Conservation (phyloP, 2,329 filamentous ascomycete species). For the Fusarium armeniacum region DNA sequence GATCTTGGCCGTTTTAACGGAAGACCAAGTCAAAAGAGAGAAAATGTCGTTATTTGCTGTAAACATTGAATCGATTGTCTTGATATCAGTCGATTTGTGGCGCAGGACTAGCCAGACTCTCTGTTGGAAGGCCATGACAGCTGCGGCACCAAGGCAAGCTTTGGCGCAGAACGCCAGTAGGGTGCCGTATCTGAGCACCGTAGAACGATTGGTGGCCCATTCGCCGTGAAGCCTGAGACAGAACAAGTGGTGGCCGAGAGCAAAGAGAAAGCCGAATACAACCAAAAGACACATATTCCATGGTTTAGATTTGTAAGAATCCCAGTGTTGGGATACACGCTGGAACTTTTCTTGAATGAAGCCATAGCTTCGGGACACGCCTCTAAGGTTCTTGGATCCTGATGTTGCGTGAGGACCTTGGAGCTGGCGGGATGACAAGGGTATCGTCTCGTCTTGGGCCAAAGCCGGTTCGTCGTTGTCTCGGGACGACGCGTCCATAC, state of each 20-base stretch:
- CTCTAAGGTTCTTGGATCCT: too few species aligned
- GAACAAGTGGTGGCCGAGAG: conserved; percentile 18
- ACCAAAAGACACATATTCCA: conserved; percentile 24
- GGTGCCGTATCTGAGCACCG: conserved; percentile 22
- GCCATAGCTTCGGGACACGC: neutral
- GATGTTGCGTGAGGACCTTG: too few species aligned
- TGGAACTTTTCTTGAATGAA: neutral
- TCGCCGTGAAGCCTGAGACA: neutral
- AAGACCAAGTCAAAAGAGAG: neutral
- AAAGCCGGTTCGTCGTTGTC: too few species aligned
- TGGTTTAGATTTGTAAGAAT: neutral
- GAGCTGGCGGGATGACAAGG: too few species aligned
- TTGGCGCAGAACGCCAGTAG: conserved; percentile 16
- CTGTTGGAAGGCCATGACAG: neutral
- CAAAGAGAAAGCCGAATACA: neutral
- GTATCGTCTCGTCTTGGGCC: too few species aligned
- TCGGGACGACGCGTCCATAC: too few species aligned
- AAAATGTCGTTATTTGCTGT: conserved; percentile 10
- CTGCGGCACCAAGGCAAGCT: conserved; percentile 1
- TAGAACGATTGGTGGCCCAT: neutral
- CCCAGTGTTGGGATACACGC: neutral
- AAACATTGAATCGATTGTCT: conserved; percentile 21
- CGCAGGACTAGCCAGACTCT: conserved; percentile 1
- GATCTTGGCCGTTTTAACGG: neutral
- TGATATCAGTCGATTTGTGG: neutral